Evolutionary conservation across 2,329 filamentous ascomycete species (phyloP).

Genomic region (Trichophyton mentagrophytes): DNA sequence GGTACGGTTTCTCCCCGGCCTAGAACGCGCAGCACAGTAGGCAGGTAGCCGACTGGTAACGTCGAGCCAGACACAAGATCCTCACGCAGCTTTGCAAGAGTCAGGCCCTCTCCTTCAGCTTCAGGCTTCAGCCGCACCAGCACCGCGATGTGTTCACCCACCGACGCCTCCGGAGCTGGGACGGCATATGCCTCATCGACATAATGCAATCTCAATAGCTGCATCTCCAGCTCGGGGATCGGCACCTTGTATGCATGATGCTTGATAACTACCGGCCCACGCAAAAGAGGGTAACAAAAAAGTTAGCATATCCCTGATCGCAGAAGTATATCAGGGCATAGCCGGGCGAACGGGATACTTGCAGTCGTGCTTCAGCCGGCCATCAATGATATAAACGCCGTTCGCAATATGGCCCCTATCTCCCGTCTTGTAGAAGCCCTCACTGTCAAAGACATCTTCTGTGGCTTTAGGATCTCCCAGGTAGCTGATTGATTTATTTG

Average conservation of each 20-base stretch:
- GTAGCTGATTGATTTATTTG: constrained; percentile 2
- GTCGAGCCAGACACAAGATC: constrained; percentile 5
- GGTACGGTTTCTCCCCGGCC: constrained; percentile 6
- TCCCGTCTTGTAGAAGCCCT: constrained; percentile 16
- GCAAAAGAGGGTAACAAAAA: not conserved
- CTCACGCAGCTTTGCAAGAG: constrained; percentile 7
- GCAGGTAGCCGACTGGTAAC: not conserved
- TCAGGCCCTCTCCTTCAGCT: not conserved
- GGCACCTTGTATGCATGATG: constrained; percentile 9
- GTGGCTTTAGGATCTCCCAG: constrained; percentile 7
- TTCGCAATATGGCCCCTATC: constrained; percentile 12
- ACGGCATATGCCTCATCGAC: constrained; percentile 13
- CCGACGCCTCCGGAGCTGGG: constrained; percentile 6
- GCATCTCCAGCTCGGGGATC: constrained; percentile 11
- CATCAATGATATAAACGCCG: constrained; percentile 14
- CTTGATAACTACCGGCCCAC: constrained; percentile 8
- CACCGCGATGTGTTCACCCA: constrained; percentile 5
- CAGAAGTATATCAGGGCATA: not conserved
- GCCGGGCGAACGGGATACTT: not conserved
- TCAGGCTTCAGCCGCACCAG: constrained; percentile 3
- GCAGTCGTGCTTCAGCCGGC: constrained; percentile 14
- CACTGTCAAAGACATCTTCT: constrained; percentile 9
- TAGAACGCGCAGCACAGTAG: constrained; percentile 10
- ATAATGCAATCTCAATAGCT: constrained; percentile 12
- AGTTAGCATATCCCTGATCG: not conserved